phyloP scores from a whole-genome alignment of 2,329 filamentous ascomycete genomes.

The Rhytidhysteron rufulum region DNA sequence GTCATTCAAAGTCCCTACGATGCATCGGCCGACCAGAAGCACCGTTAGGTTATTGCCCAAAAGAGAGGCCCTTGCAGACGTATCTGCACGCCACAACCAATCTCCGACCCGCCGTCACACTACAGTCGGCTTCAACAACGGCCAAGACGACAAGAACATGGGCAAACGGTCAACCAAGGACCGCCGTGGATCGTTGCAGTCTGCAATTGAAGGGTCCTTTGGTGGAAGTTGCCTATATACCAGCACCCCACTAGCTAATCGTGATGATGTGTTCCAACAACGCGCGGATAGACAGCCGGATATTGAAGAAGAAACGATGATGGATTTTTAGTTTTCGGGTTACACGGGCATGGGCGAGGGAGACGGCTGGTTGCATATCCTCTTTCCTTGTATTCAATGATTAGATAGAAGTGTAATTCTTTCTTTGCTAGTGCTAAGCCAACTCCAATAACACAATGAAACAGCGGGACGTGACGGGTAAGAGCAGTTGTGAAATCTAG shows the following conservation, averaged over 20 bases:
- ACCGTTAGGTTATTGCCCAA: slow-evolving; percentile 17
- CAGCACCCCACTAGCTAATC: slow-evolving; percentile 34
- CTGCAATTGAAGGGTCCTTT: slow-evolving; percentile 22
- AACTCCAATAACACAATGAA: too few species aligned
- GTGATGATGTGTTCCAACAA: neutral
- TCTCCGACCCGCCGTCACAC: slow-evolving; percentile 29
- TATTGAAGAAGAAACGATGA: slow-evolving; percentile 1
- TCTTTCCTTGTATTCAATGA: too few species aligned
- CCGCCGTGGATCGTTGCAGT: neutral
- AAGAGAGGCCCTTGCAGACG: slow-evolving; percentile 23
- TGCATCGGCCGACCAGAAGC: slow-evolving; percentile 25
- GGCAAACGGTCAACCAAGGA: neutral
- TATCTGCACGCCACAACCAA: slow-evolving; percentile 17
- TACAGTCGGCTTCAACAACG: slow-evolving; percentile 18
- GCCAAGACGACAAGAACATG: slow-evolving; percentile 8
- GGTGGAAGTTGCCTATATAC: slow-evolving; percentile 37
- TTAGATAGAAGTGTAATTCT: too few species aligned
- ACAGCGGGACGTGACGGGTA: too few species aligned
- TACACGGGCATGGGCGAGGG: neutral
- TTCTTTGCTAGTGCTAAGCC: too few species aligned
- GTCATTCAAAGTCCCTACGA: slow-evolving; percentile 26
- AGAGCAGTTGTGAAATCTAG: too few species aligned
- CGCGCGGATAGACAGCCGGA: neutral
- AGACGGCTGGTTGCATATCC: too few species aligned
- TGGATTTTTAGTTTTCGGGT: neutral